Evolutionary conservation across 495 filamentous ascomycete genomes (phyloP).

Genomic region (Pyronema domesticum): DNA sequence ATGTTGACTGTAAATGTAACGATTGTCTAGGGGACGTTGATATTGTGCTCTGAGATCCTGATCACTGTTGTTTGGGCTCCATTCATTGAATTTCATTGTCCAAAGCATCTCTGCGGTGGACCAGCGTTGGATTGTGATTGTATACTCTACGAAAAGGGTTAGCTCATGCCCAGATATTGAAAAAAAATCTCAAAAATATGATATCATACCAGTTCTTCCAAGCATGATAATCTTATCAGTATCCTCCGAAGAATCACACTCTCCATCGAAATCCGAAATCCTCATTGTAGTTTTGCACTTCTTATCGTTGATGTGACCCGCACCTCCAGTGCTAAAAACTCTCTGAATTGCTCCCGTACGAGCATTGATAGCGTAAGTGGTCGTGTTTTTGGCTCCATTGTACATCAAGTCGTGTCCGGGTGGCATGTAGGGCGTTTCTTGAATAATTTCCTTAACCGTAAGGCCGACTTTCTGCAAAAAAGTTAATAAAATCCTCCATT

Average conservation of each 20-base stretch:
- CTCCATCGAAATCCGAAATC: constrained; percentile 43
- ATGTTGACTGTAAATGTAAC: constrained; percentile 71
- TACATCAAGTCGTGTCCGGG: constrained; percentile 43
- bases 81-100: constrained; percentile 84
- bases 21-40: constrained; percentile 57
- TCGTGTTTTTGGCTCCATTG: constrained; percentile 77
- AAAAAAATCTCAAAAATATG: constrained; percentile 8
- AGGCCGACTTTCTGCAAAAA: constrained; percentile 41
- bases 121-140: constrained; percentile 61
- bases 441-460: constrained; percentile 51
- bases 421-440: constrained; percentile 36
- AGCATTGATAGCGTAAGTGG: constrained; percentile 73
- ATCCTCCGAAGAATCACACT: constrained; percentile 40
- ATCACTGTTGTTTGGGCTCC: constrained; percentile 84
- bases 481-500: not conserved
- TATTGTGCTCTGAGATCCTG: constrained; percentile 75
- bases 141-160: constrained; percentile 56
- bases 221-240: constrained; percentile 27
- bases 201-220: constrained; percentile 23
- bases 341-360: constrained; percentile 56
- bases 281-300: constrained; percentile 36
- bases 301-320: constrained; percentile 25
- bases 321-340: constrained; percentile 34
- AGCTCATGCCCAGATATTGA: constrained; percentile 3
- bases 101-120: constrained; percentile 61